phyloP scores from a whole-genome alignment of 108 stramenopile species.

The Cyclotella sp. region DNA sequence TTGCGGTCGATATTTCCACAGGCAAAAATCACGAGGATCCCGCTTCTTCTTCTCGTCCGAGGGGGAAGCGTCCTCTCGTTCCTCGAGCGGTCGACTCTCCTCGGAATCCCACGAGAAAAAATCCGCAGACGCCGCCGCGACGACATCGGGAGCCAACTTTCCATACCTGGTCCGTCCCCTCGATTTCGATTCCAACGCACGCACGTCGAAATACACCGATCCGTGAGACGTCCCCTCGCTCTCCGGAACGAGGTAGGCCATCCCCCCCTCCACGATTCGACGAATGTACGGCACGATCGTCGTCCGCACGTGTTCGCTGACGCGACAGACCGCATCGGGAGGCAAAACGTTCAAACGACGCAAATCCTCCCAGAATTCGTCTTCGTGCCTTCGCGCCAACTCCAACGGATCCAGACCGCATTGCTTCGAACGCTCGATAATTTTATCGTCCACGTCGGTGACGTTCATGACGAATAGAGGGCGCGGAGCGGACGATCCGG shows the following conservation, averaged over 20 bases:
- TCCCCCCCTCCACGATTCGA: conserved; percentile 68
- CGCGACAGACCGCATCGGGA: conserved; percentile 91
- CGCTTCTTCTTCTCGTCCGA: conserved; percentile 59
- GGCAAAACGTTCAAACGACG: conserved; percentile 71
- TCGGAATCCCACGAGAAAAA: conserved; percentile 52
- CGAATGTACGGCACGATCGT: conserved; percentile 91
- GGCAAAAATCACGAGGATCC: conserved; percentile 95
- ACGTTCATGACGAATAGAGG: conserved; percentile 90
- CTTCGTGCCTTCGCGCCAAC: conserved; percentile 70
- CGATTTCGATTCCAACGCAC: conserved; percentile 70
- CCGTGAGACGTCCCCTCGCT: conserved; percentile 42
- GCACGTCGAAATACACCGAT: conserved; percentile 94
- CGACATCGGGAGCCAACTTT: conserved; percentile 80
- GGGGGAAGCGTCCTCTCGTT: conserved; percentile 10
- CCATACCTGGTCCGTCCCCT: conserved; percentile 80
- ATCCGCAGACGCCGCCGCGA: conserved; percentile 55
- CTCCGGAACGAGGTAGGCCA: conserved; percentile 82
- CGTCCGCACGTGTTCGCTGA: conserved; percentile 88
- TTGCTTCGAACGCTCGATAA: conserved; percentile 63
- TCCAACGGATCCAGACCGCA: conserved; percentile 57
- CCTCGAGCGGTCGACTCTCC: not conserved
- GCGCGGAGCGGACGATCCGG: conserved; percentile 20
- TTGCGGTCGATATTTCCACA: conserved; percentile 89
- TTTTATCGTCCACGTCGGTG: conserved; percentile 99
- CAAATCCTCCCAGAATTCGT: conserved; percentile 82